Conservation (phyloP, 306 rosid genomes). For the Bauhinia variegata region DNA sequence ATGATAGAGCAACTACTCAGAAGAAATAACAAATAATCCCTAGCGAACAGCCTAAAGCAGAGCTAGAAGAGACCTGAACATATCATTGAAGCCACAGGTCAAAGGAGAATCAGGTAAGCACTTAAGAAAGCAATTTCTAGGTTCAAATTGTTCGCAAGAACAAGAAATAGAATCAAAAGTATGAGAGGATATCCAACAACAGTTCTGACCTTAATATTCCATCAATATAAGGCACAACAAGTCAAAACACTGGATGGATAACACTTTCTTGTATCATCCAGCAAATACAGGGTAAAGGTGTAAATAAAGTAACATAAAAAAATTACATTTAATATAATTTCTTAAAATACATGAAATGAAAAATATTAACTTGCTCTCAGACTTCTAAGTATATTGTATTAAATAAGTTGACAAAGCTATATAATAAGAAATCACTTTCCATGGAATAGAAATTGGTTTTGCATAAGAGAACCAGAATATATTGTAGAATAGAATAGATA, state of each 20-base stretch:
- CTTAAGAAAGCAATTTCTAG: slow-evolving; percentile 15
- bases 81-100: slow-evolving; percentile 12
- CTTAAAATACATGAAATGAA: neutral
- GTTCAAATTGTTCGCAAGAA: neutral
- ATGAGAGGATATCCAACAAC: neutral
- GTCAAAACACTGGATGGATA: neutral
- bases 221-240: slow-evolving; percentile 3
- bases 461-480: slow-evolving; percentile 9
- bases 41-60: neutral
- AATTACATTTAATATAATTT: neutral
- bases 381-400: neutral
- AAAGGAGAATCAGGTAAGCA: slow-evolving; percentile 14
- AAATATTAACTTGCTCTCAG: neutral
- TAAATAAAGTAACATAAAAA: neutral
- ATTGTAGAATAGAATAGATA: slow-evolving; percentile 1
- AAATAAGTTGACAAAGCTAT: neutral
- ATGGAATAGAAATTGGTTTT: neutral
- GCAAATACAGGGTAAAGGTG: neutral
- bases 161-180: neutral
- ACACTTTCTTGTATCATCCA: neutral
- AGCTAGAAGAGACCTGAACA: slow-evolving; percentile 1
- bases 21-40: slow-evolving; percentile 27
- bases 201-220: neutral
- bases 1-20: slow-evolving; percentile 8
- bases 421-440: slow-evolving; percentile 2